Conservation (phyloP, 768 basidiomycete genomes). For the Multifurca ochricompacta region DNA sequence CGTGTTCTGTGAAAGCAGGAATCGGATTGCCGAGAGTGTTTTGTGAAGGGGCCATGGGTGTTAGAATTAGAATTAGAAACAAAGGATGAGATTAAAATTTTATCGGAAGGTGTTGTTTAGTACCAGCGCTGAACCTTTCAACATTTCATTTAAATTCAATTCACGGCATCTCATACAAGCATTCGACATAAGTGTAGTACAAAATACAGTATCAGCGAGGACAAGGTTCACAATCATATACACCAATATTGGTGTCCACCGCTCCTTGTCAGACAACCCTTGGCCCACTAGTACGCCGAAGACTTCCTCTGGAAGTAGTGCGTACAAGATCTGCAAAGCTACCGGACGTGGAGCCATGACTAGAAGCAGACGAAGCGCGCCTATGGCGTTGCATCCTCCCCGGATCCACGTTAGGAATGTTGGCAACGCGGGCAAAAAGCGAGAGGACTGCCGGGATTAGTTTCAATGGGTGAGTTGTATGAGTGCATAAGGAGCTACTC, state of each 20-base stretch:
- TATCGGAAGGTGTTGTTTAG: no score
- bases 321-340: conserved; percentile 7
- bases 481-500: conserved; percentile 25
- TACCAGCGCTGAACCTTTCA: no score
- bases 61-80: no score
- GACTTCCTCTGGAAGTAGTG: conserved; percentile 13
- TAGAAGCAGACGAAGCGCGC: conserved; percentile 64
- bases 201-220: neutral
- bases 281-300: neutral
- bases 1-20: conserved; percentile 71
- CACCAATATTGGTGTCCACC: neutral
- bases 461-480: neutral
- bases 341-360: conserved; percentile 21
- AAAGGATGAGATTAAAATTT: no score
- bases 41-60: conserved; percentile 9
- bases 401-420: conserved; percentile 69
- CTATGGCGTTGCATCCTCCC: conserved; percentile 72
- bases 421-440: conserved; percentile 67
- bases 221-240: neutral
- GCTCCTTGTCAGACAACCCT: neutral
- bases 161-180: no score
- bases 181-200: neutral
- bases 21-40: conserved; percentile 42
- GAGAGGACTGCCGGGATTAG: conserved; percentile 51
- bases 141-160: no score